Conservation (phyloP, 768 basidiomycete genomes). For the Phaffia tasmanica region DNA sequence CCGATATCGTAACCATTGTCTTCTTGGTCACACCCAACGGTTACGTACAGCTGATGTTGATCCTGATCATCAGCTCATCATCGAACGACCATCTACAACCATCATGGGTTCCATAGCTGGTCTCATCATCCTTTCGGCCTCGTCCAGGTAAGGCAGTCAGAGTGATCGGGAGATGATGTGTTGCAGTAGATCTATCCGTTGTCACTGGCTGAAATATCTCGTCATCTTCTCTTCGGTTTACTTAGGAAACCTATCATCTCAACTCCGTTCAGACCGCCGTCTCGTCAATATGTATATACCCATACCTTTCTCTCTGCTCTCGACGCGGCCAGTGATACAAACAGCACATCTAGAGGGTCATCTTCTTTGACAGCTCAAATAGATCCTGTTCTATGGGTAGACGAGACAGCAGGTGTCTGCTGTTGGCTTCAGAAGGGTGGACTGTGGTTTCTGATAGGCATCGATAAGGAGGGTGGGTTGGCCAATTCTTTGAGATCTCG, state of each 20-base stretch:
- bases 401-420: constrained; percentile 46
- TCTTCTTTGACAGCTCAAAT: constrained; percentile 42
- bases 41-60: too few species aligned
- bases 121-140: constrained; percentile 12
- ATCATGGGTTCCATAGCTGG: constrained; percentile 12
- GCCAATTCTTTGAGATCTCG: not conserved
- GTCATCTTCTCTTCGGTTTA: not conserved
- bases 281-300: constrained; percentile 22
- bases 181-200: not conserved
- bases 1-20: too few species aligned
- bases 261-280: constrained; percentile 21
- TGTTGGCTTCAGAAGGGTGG: constrained; percentile 72
- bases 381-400: constrained; percentile 64
- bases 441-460: constrained; percentile 63
- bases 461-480: constrained; percentile 72
- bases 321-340: not conserved
- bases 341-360: not conserved
- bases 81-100: too few species aligned
- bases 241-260: constrained; percentile 23
- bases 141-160: constrained; percentile 1
- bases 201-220: not conserved
- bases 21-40: too few species aligned
- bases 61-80: too few species aligned
- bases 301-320: constrained; percentile 8
- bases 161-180: too few species aligned